A percentile compares a stretch with the other conserved stretches of the same genome.
phyloP scores from a whole-genome alignment of 2,329 filamentous ascomycete genomes.

The Macrophomina tecta region DNA sequence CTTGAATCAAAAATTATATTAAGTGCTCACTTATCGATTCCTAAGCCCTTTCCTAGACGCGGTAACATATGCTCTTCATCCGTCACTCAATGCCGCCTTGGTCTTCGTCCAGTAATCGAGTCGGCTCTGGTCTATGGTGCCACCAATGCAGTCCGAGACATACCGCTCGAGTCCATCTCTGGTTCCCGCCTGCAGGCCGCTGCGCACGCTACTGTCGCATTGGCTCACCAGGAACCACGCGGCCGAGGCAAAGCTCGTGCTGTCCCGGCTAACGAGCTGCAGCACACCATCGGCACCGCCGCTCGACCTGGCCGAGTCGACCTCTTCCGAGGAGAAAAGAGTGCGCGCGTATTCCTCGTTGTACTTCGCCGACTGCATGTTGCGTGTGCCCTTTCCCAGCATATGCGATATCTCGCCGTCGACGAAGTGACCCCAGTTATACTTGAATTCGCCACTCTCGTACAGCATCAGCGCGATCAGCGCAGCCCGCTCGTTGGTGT shows the following conservation, averaged over 20 bases:
- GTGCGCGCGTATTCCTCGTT: slow-evolving; percentile 62
- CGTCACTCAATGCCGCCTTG: slow-evolving; percentile 20
- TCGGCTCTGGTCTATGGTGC: slow-evolving; percentile 21
- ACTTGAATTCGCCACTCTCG: slow-evolving; percentile 73
- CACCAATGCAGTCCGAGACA: slow-evolving; percentile 43
- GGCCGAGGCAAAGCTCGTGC: slow-evolving; percentile 63
- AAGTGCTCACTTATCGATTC: too few species aligned
- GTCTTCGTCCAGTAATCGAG: slow-evolving; percentile 24
- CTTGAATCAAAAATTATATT: too few species aligned
- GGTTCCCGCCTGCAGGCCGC: slow-evolving; percentile 53
- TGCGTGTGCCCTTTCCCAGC: slow-evolving; percentile 74
- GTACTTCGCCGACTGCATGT: slow-evolving; percentile 66
- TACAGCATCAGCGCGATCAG: slow-evolving; percentile 74
- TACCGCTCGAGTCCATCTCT: slow-evolving; percentile 60
- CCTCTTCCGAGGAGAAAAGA: slow-evolving; percentile 45
- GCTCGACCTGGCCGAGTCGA: slow-evolving; percentile 38
- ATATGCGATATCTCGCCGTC: slow-evolving; percentile 40
- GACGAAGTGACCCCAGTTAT: slow-evolving; percentile 69
- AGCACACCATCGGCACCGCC: slow-evolving; percentile 53
- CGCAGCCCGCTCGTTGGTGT: slow-evolving; percentile 68
- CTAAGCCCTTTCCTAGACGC: too few species aligned
- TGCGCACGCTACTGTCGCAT: slow-evolving; percentile 54
- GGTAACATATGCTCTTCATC: background rate
- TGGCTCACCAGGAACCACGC: slow-evolving; percentile 67
- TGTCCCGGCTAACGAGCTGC: slow-evolving; percentile 58